phyloP scores from a whole-genome alignment of 164 flowering plant genomes.

The Warburgia ugandensis region DNA sequence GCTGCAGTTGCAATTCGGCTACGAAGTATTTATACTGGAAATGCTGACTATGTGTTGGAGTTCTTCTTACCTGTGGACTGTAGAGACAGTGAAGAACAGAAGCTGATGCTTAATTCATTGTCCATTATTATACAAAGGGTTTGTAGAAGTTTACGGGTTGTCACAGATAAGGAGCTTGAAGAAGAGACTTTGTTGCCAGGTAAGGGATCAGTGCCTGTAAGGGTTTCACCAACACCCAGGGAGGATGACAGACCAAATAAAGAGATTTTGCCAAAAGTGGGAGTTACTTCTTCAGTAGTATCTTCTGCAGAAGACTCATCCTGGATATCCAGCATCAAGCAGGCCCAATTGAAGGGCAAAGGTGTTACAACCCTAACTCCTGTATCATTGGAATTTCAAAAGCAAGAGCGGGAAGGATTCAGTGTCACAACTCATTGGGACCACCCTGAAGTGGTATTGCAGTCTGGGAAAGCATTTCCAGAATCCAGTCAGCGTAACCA shows the following conservation, averaged over 20 bases:
- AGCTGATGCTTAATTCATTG: constrained; percentile 36
- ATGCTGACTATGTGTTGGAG: constrained; percentile 55
- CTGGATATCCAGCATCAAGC: constrained; percentile 14
- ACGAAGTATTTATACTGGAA: constrained; percentile 37
- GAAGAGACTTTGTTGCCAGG: constrained; percentile 21
- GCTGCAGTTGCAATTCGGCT: constrained; percentile 73
- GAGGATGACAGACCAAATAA: constrained; percentile 5
- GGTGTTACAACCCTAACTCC: neutral
- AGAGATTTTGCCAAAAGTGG: constrained; percentile 14
- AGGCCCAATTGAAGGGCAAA: constrained; percentile 22
- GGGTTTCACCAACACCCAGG: constrained; percentile 2
- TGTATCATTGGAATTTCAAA: constrained; percentile 18
- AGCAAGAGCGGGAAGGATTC: constrained; percentile 22
- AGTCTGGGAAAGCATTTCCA: constrained; percentile 13
- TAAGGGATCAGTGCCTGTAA: constrained; percentile 25
- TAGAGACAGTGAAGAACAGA: constrained; percentile 25
- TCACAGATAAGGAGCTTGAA: constrained; percentile 48
- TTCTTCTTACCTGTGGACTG: constrained; percentile 37
- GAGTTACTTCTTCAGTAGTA: constrained; percentile 16
- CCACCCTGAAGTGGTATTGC: constrained; percentile 12
- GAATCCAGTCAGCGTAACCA: constrained; percentile 24
- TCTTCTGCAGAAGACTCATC: constrained; percentile 24
- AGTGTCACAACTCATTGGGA: constrained; percentile 33
- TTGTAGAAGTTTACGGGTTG: constrained; percentile 37
- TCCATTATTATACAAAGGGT: constrained; percentile 37